A percentile compares a stretch with the other conserved stretches of the same genome.
phyloP scores from a whole-genome alignment of 2,329 filamentous ascomycete species.

The Colletotrichum godetiae region DNA sequence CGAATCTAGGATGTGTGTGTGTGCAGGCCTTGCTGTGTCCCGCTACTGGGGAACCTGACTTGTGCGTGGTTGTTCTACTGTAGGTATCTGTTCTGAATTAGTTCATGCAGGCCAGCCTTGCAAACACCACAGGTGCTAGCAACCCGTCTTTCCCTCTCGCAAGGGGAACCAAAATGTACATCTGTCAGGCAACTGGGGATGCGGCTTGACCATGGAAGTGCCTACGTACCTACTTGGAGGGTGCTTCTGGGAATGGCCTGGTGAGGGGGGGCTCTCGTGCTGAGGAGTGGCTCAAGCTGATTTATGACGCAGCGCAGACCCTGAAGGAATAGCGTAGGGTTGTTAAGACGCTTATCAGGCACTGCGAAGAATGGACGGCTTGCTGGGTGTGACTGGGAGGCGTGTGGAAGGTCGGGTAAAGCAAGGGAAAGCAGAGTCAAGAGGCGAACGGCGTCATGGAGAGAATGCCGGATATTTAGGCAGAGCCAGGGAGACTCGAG shows the following conservation, averaged over 20 bases:
- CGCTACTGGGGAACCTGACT: conserved; percentile 29
- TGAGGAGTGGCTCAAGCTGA: conserved; percentile 20
- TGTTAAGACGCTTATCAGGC: not conserved
- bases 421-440: conserved; percentile 30
- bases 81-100: conserved; percentile 30
- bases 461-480: conserved; percentile 35
- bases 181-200: conserved; percentile 17
- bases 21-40: conserved; percentile 29
- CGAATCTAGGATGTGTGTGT: conserved; percentile 29
- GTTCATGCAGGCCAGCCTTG: conserved; percentile 36
- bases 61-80: conserved; percentile 9
- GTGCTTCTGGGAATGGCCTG: not conserved
- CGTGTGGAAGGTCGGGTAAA: not conserved
- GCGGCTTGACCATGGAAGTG: conserved; percentile 26
- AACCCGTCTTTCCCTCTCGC: not conserved
- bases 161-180: conserved; percentile 27
- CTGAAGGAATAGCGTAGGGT: conserved; percentile 1
- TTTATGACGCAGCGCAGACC: conserved; percentile 27
- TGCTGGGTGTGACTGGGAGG: conserved; percentile 9
- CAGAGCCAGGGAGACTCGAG: conserved; percentile 28
- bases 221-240: conserved; percentile 13
- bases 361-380: conserved; percentile 3
- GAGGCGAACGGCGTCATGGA: conserved; percentile 15
- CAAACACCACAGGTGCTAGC: conserved; percentile 22
- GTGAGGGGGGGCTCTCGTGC: conserved; percentile 10